These are phyloP conservation scores for Suillus variegatus DNA, from an alignment of 768 basidiomycete genomes.

Conservation along the genomic window DNA sequence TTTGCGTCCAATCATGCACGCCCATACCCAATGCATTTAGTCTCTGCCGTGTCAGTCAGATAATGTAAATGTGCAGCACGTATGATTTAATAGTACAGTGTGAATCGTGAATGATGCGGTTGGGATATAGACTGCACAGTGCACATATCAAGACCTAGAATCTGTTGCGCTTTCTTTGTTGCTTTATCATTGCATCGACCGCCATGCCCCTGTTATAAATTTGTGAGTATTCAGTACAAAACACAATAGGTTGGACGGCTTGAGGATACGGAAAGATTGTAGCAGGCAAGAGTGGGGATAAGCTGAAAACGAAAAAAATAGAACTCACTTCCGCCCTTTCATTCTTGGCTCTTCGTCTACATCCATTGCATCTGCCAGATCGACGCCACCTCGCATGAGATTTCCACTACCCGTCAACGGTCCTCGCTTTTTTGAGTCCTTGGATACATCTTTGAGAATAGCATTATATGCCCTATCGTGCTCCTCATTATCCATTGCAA, in stretches of 20 bases:
- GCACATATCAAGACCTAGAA: slow-evolving; percentile 18
- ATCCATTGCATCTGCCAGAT: slow-evolving; percentile 53
- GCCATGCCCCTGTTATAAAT: slow-evolving; percentile 30
- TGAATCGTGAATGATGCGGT: neutral
- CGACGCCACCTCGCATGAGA: slow-evolving; percentile 1
- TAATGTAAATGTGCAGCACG: neutral
- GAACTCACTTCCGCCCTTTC: slow-evolving; percentile 64
- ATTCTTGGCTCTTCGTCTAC: slow-evolving; percentile 57
- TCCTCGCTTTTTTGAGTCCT: slow-evolving; percentile 50
- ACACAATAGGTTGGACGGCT: neutral
- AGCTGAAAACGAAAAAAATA: neutral
- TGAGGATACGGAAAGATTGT: neutral
- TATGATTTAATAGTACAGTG: neutral
- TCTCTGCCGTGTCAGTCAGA: neutral
- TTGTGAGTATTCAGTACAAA: neutral
- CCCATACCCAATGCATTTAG: neutral
- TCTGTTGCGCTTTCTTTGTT: slow-evolving; percentile 60
- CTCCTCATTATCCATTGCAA: slow-evolving; percentile 45
- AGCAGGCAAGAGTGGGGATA: neutral
- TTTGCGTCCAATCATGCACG: neutral
- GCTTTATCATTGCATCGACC: slow-evolving; percentile 46
- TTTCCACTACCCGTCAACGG: slow-evolving; percentile 18
- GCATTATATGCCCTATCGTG: slow-evolving; percentile 57
- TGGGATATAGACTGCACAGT: neutral
- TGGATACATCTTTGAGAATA: slow-evolving; percentile 60